phyloP scores from a whole-genome alignment of 768 basidiomycete genomes.

The Pleurotus tuber-regium region DNA sequence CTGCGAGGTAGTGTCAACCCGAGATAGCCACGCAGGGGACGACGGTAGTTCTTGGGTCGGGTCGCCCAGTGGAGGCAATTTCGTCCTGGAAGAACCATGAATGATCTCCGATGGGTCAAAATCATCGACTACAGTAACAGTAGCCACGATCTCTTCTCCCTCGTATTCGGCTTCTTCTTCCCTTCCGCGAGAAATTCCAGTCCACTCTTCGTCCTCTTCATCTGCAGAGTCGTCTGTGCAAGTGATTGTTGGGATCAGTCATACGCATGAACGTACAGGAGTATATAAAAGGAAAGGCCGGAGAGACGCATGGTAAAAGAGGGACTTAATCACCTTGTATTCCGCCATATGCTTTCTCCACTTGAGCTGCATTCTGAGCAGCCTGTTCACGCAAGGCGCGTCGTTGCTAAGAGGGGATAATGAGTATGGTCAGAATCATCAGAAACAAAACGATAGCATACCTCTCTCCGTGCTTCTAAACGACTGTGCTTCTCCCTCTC shows the following conservation, averaged over 20 bases:
- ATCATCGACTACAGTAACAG: conserved; percentile 90
- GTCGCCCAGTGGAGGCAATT: conserved; percentile 8
- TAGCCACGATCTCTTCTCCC: conserved; percentile 81
- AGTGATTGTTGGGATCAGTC: conserved; percentile 3
- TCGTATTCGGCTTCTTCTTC: conserved; percentile 68
- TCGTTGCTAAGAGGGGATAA: conserved; percentile 56
- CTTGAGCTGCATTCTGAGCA: conserved; percentile 67
- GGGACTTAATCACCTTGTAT: conserved; percentile 33
- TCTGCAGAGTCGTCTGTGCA: conserved; percentile 25
- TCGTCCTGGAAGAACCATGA: conserved; percentile 36
- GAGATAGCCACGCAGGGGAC: conserved; percentile 6
- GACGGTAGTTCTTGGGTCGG: background rate
- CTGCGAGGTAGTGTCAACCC: background rate
- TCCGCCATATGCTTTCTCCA: conserved; percentile 72
- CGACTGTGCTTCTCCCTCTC: conserved; percentile 77
- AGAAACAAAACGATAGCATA: conserved; percentile 23
- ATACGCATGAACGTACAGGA: background rate
- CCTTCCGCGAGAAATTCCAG: conserved; percentile 36
- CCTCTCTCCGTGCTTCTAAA: conserved; percentile 75
- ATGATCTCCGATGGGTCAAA: conserved; percentile 72
- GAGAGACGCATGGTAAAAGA: background rate
- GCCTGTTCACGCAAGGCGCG: conserved; percentile 77
- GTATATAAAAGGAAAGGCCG: background rate
- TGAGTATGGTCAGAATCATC: conserved; percentile 13
- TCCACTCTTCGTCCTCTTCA: conserved; percentile 49